Base-by-base conservation (phyloP, 1,284 basidiomycete species). In the Trichosporon ovoides region DNA sequence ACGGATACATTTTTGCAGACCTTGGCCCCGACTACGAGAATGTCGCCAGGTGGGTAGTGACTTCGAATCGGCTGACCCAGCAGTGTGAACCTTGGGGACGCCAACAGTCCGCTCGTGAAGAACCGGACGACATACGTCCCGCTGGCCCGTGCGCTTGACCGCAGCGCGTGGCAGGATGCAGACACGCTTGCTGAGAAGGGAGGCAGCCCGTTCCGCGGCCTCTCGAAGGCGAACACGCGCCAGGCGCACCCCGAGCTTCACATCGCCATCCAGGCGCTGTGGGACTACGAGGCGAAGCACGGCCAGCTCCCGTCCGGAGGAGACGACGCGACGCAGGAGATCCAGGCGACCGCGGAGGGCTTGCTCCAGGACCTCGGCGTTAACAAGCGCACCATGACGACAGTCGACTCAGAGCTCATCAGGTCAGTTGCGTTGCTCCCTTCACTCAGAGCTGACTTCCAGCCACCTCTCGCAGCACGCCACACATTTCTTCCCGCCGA, bases 1-100 rank as follows among this genome's bases (percentile, higher is more conserved):
- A 87, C 51, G 96, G 95, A 7, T 98, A 89, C 77, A 89, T 95
- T 67, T 97, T 98, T 74, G 89, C 90, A 60, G 94, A 98, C 74
- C 82, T 98, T 50, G 81, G 93, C 57, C 80, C 83, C 43, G 43
- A 52, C 1, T 91, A 95, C 71, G 85, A 91, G 64, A 94, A 88
- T 73, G 84, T 96, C 62, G 80, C 85, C 58, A 84, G 85, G 92
- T 91, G 78, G 80, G 86, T 37, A 20, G 22, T 19, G 13, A 18
- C 20, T 7, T 58, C n/a, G 5, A 18, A 19, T 16, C 36, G 19
- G 28, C 55, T 51, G 35, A 35, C 36, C 36, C 14, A 35, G 18
- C 22, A 49, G 37, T 20, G 51, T 16, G 38, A 52, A 49, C 40
- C 35, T 28, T 16, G 43, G 43, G 14, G 43, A 48, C 24, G 13